Conservation (phyloP, 1,284 basidiomycete genomes). For the Ustilago lituana region DNA sequence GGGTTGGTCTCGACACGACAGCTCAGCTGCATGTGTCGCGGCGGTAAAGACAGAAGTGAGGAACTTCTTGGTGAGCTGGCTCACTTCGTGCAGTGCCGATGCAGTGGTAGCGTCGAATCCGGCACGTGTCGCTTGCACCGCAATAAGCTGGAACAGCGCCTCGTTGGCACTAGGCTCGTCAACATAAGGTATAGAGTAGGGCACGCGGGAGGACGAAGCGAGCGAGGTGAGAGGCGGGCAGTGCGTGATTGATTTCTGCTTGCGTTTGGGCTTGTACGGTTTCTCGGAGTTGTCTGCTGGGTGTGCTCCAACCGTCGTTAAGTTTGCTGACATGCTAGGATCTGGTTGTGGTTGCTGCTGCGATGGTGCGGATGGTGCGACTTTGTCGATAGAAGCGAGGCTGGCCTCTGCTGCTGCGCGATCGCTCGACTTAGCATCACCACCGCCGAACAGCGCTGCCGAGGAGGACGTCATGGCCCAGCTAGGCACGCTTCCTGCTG, state of each 20-base stretch:
- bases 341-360: not conserved
- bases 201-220: conserved; percentile 23
- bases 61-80: conserved; percentile 39
- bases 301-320: not conserved
- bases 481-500: conserved; percentile 37
- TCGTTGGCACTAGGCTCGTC: conserved; percentile 23
- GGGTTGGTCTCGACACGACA: conserved; percentile 27
- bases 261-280: conserved; percentile 34
- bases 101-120: conserved; percentile 42
- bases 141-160: conserved; percentile 37
- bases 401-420: conserved; percentile 15
- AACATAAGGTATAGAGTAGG: conserved; percentile 23
- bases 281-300: conserved; percentile 6
- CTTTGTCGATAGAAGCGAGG: not conserved
- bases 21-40: conserved; percentile 38
- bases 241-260: conserved; percentile 29
- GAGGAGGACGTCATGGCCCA: conserved; percentile 40
- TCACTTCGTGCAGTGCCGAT: conserved; percentile 40
- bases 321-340: not conserved
- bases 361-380: not conserved
- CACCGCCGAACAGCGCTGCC: conserved; percentile 25
- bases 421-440: conserved; percentile 8
- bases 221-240: conserved; percentile 14
- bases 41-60: conserved; percentile 39
- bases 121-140: conserved; percentile 22